phyloP scores from a whole-genome alignment of 306 rosid species.

The Begonia peltatifolia region DNA sequence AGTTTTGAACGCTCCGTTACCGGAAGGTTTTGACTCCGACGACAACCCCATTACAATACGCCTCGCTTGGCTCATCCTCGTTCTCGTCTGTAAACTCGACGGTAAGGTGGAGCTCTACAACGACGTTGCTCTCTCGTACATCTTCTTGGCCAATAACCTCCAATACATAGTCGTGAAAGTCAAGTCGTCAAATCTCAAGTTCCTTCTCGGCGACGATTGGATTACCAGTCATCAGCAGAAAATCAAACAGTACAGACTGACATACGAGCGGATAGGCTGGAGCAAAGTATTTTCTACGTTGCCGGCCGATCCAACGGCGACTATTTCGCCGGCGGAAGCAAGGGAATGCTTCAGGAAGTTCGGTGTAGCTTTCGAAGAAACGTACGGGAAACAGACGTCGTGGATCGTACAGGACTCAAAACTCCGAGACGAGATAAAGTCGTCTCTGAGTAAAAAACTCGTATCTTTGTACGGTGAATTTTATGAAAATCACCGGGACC shows the following conservation, averaged over 20 bases:
- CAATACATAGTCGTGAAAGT: conserved; percentile 66
- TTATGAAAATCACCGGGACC: conserved; percentile 15
- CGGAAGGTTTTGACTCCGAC: conserved; percentile 36
- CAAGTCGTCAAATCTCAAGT: conserved; percentile 33
- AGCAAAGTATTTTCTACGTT: conserved; percentile 30
- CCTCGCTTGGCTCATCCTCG: conserved; percentile 60
- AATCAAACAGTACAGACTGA: conserved; percentile 49
- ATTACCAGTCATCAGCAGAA: conserved; percentile 37
- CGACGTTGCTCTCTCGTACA: conserved; percentile 62
- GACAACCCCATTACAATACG: conserved; percentile 28
- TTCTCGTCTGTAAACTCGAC: conserved; percentile 77
- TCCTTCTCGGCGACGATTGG: conserved; percentile 56
- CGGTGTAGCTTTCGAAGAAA: conserved; percentile 25
- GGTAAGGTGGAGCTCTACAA: conserved; percentile 47
- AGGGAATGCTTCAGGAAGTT: conserved; percentile 17
- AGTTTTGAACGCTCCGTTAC: conserved; percentile 26
- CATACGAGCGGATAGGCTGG: conserved; percentile 75
- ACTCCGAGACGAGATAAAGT: conserved; percentile 34
- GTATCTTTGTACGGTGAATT: conserved; percentile 17
- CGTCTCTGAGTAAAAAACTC: conserved; percentile 21
- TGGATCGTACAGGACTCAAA: conserved; percentile 53
- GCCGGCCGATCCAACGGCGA: conserved; percentile 38
- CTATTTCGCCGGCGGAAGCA: conserved; percentile 27
- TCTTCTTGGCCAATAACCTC: conserved; percentile 87
- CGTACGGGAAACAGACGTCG: conserved; percentile 24